Percentiles rank a stretch among this genome's conserved stretches.
phyloP scores from a whole-genome alignment of 225 moss, liverwort and hornwort genomes.

The Rhytidiadelphus loreus region DNA sequence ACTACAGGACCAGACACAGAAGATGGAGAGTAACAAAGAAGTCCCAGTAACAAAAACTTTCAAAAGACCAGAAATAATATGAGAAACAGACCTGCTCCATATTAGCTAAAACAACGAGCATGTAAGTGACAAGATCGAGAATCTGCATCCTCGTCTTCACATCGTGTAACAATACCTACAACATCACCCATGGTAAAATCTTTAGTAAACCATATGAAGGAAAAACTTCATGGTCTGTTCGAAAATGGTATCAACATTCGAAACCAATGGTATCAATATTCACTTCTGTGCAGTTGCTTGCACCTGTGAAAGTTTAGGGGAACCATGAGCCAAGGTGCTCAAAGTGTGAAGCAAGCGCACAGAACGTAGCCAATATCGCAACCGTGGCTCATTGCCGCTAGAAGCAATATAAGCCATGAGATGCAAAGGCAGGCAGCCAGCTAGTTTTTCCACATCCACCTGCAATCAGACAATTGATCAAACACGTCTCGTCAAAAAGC shows the following conservation, averaged over 20 bases:
- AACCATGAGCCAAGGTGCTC: constrained; percentile 87
- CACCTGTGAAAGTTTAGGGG: constrained; percentile 97
- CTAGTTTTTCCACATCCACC: constrained; percentile 96
- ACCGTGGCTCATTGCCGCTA: constrained; percentile 68
- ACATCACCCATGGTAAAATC: neutral
- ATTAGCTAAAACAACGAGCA: constrained; percentile 93
- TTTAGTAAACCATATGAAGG: neutral
- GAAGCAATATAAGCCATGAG: constrained; percentile 81
- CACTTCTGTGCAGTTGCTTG: neutral
- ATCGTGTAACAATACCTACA: constrained; percentile 83
- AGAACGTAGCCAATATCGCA: constrained; percentile 87
- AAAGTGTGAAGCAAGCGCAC: constrained; percentile 94
- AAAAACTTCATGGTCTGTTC: neutral
- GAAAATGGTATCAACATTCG: neutral
- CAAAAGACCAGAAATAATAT: neutral
- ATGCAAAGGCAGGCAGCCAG: constrained; percentile 89
- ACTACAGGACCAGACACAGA: neutral
- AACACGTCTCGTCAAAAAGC: neutral
- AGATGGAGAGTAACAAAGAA: neutral
- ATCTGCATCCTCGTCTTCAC: constrained; percentile 94
- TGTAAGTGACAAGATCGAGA: constrained; percentile 93
- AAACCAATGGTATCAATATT: neutral
- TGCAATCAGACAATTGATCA: constrained; percentile 18
- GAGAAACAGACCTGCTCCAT: constrained; percentile 71
- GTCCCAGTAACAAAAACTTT: neutral